phyloP scores from a whole-genome alignment of 495 filamentous ascomycete genomes.

The Parathielavia hyrcaniae region DNA sequence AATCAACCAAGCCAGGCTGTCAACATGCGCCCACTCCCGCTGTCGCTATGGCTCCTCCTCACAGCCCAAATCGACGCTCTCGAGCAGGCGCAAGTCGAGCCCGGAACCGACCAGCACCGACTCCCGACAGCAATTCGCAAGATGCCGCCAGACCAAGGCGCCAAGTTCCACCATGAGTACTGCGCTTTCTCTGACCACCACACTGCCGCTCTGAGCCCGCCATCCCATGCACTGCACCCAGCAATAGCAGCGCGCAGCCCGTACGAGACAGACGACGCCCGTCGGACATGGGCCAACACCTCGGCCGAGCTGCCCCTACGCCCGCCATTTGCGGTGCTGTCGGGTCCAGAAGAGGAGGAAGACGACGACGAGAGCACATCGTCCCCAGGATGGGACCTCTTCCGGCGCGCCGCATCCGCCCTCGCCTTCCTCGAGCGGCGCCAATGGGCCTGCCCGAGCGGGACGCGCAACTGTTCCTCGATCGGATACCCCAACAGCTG shows the following conservation, averaged over 20 bases:
- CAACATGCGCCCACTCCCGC: slow-evolving; percentile 46
- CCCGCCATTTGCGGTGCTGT: slow-evolving; percentile 37
- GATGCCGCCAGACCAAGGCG: slow-evolving; percentile 73
- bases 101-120: slow-evolving; percentile 23
- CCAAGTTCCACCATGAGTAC: slow-evolving; percentile 73
- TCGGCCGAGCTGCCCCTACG: slow-evolving; percentile 29
- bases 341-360: slow-evolving; percentile 6
- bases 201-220: slow-evolving; percentile 12
- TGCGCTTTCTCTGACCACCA: slow-evolving; percentile 40
- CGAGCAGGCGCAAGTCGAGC: slow-evolving; percentile 15
- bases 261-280: slow-evolving; percentile 21
- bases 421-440: slow-evolving; percentile 39
- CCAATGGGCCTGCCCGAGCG: slow-evolving; percentile 68
- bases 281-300: slow-evolving; percentile 25
- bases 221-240: slow-evolving; percentile 9
- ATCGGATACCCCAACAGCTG: slow-evolving; percentile 73
- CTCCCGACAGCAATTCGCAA: slow-evolving; percentile 54
- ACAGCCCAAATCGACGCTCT: slow-evolving; percentile 30
- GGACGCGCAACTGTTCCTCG: slow-evolving; percentile 57
- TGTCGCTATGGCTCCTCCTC: slow-evolving; percentile 46
- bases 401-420: slow-evolving; percentile 34
- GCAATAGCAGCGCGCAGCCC: slow-evolving; percentile 18
- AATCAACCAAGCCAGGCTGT: not conserved
- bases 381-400: slow-evolving; percentile 2
- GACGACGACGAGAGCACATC: not conserved